phyloP scores from a whole-genome alignment of 345 rosid species.

The Microcos paniculata region DNA sequence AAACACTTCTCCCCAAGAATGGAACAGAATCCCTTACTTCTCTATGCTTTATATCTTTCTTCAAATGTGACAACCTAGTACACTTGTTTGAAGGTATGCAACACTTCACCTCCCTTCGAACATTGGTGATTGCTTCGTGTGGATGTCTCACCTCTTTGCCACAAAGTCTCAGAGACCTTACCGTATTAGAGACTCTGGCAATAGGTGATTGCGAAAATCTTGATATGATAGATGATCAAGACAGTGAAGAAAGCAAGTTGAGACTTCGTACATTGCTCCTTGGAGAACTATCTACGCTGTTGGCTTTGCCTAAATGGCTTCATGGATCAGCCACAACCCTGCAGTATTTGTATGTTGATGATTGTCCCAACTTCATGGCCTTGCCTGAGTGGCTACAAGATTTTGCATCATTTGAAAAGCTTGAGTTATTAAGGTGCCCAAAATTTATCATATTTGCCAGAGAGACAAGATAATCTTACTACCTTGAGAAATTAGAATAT shows the following conservation, averaged over 20 bases:
- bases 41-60: background rate
- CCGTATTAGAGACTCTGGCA: background rate
- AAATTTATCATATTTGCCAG: background rate
- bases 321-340: background rate
- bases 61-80: background rate
- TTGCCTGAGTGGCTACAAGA: background rate
- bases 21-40: background rate
- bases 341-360: background rate
- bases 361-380: background rate
- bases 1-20: background rate
- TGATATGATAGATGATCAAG: background rate
- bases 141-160: background rate
- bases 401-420: background rate
- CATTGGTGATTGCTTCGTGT: background rate
- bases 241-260: background rate
- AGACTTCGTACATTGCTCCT: background rate
- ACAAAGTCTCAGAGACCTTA: background rate
- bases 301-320: background rate
- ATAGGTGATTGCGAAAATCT: background rate
- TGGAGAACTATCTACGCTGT: background rate
- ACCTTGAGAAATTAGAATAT: background rate
- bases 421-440: background rate
- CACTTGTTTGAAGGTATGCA: background rate
- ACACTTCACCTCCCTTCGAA: background rate
- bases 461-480: background rate